phyloP scores from a whole-genome alignment of 257 asterid genomes.

The Petunia secreta region DNA sequence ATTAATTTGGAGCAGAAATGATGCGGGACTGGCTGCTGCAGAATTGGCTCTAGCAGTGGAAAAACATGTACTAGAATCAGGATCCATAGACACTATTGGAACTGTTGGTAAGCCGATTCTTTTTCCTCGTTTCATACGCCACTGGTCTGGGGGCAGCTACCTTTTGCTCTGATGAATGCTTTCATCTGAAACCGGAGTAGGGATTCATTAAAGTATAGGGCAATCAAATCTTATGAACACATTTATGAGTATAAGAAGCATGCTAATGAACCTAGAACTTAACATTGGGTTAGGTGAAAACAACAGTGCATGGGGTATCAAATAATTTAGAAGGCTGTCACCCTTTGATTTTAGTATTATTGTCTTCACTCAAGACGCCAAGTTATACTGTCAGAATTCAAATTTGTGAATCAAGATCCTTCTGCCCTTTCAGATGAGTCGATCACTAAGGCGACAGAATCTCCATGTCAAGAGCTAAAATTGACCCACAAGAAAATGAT shows the following conservation, averaged over 20 bases:
- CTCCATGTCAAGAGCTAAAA: constrained; percentile 70
- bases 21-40: constrained; percentile 98
- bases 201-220: background rate
- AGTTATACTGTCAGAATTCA: constrained; percentile 72
- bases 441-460: constrained; percentile 73
- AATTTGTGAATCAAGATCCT: constrained; percentile 90
- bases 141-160: background rate
- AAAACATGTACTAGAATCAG: constrained; percentile 85
- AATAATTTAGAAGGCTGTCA: background rate
- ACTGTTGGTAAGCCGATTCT: constrained; percentile 69
- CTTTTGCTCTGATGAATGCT: background rate
- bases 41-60: constrained; percentile 92
- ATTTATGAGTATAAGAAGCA: background rate
- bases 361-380: constrained; percentile 38
- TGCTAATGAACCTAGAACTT: background rate
- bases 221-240: background rate
- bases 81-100: constrained; percentile 94
- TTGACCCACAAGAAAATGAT: constrained; percentile 86
- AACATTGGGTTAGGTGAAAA: background rate
- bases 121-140: constrained; percentile 10
- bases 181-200: background rate
- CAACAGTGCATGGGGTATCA: background rate
- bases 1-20: constrained; percentile 64
- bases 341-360: background rate
- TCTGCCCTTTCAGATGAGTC: constrained; percentile 76